Evolutionary conservation across 2,329 filamentous ascomycete species (phyloP).

Genomic region (Xylariaceae sp.): DNA sequence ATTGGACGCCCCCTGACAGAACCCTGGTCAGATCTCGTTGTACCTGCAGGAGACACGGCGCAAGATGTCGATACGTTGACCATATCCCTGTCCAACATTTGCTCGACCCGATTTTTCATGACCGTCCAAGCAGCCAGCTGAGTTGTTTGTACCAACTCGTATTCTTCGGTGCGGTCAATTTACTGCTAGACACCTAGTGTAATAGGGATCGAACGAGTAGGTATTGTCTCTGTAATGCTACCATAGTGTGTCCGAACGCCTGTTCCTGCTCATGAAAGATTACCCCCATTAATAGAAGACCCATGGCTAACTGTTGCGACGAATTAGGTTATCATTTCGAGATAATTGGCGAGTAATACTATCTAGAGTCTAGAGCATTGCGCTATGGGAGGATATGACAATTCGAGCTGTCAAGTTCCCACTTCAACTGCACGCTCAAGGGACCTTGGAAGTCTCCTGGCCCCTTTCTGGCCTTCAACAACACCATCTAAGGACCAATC

Average conservation of each 20-base stretch:
- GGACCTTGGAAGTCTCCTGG: neutral
- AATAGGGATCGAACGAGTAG: neutral
- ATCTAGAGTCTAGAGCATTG: too few species aligned
- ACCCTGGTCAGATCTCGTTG: conserved; percentile 26
- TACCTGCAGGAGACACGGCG: conserved; percentile 26
- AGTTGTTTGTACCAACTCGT: neutral
- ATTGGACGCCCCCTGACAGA: conserved; percentile 4
- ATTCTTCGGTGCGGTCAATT: neutral
- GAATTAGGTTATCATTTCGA: too few species aligned
- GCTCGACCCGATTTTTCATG: neutral
- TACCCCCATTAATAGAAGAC: too few species aligned
- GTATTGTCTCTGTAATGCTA: too few species aligned
- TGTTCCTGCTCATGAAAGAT: too few species aligned
- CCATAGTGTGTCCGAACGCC: too few species aligned
- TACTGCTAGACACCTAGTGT: neutral
- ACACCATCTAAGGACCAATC: too few species aligned
- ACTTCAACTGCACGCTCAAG: neutral
- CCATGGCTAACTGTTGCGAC: too few species aligned
- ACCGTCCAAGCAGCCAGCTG: neutral
- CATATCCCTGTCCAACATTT: neutral
- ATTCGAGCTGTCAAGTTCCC: neutral
- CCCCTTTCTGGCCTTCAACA: neutral
- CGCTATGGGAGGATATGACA: too few species aligned
- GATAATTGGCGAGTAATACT: too few species aligned
- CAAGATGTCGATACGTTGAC: conserved; percentile 7